phyloP scores from a whole-genome alignment of 495 filamentous ascomycete species.

The Recurvomyces mirabilis region DNA sequence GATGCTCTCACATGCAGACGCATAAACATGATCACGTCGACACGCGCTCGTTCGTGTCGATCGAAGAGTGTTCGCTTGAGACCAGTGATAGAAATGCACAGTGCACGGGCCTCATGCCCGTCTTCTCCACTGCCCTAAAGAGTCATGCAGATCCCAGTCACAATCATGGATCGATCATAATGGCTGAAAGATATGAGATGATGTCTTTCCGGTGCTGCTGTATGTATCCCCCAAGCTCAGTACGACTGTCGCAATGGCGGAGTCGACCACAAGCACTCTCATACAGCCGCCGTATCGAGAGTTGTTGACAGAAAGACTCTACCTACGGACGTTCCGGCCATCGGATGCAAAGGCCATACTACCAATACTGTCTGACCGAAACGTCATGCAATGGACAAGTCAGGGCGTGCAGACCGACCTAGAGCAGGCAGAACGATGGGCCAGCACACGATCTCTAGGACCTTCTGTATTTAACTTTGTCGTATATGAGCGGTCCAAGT shows the following conservation, averaged over 20 bases:
- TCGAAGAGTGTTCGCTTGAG: not conserved
- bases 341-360: constrained; percentile 8
- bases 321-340: constrained; percentile 2
- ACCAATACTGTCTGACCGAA: constrained; percentile 2
- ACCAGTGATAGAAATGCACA: not conserved
- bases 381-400: constrained; percentile 11
- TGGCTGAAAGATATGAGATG: too few relatives aligned
- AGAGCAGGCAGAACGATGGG: constrained; percentile 7
- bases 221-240: too few relatives aligned
- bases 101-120: too few relatives aligned
- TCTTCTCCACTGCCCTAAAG: too few relatives aligned
- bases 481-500: not conserved
- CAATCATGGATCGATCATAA: too few relatives aligned
- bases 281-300: not conserved
- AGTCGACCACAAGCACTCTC: too few relatives aligned
- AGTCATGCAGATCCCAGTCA: too few relatives aligned
- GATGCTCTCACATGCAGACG: not conserved
- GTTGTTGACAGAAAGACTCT: constrained; percentile 10
- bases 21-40: not conserved
- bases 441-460: constrained; percentile 5
- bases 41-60: not conserved
- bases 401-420: not conserved
- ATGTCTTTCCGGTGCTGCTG: too few relatives aligned
- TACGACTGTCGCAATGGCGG: too few relatives aligned
- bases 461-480: constrained; percentile 14